Evolutionary conservation across 2,329 filamentous ascomycete genomes (phyloP).

Genomic region (Cladophialophora psammophila): DNA sequence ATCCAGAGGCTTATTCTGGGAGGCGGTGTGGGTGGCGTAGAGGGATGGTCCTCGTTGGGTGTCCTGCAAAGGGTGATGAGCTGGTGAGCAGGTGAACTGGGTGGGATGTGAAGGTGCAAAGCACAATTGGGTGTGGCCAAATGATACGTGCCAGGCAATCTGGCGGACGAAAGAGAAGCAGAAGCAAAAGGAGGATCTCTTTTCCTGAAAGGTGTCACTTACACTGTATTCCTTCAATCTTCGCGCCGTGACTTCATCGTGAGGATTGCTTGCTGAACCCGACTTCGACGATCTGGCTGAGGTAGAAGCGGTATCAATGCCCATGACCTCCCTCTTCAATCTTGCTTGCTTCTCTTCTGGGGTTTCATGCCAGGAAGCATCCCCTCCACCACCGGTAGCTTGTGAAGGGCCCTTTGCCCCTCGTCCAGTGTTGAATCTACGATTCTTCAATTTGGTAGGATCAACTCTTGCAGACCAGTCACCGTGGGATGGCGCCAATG

Average conservation of each 20-base stretch:
- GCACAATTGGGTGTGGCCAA: background rate
- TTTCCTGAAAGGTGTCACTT: constrained; percentile 43
- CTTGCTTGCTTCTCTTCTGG: constrained; percentile 84
- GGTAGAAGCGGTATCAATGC: constrained; percentile 58
- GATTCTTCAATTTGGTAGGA: constrained; percentile 80
- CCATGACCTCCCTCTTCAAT: constrained; percentile 81
- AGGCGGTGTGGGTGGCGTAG: constrained; percentile 64
- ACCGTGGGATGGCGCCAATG: constrained; percentile 68
- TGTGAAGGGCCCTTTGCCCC: constrained; percentile 57
- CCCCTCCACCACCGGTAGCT: constrained; percentile 51
- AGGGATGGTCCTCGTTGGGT: constrained; percentile 65
- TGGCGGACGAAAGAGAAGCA: background rate
- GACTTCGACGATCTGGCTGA: constrained; percentile 28
- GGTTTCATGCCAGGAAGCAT: constrained; percentile 88
- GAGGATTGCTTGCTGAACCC: constrained; percentile 31
- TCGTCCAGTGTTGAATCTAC: constrained; percentile 80
- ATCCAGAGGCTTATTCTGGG: constrained; percentile 67
- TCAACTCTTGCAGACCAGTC: constrained; percentile 70
- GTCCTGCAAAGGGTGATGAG: constrained; percentile 47
- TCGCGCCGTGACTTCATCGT: constrained; percentile 52
- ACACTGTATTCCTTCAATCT: constrained; percentile 67
- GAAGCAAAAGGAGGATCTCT: background rate
- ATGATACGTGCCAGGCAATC: background rate
- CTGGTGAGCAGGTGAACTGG: background rate
- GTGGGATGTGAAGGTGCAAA: background rate